Evolutionary conservation across 371 early-diverging fungal genomes (phyloP), one percentile per base, ranked within the genome.

Genomic region (Mucor sp.): DNA sequence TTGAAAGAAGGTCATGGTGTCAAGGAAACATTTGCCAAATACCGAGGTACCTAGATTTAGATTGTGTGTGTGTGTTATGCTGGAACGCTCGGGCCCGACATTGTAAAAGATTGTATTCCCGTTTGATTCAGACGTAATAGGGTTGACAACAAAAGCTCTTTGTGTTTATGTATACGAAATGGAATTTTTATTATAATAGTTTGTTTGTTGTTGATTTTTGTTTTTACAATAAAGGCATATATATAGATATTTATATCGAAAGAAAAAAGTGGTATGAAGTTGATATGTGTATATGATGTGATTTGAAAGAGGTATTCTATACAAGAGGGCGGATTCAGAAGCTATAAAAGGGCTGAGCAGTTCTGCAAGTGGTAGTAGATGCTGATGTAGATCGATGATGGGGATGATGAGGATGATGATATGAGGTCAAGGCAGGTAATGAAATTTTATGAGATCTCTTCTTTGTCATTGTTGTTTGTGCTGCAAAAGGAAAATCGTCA

Each of bases 21-120:
- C 41, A 78, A 81, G 32, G 89, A 86, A 50, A 87, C 94, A 6
- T 91, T 93, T 81, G 83, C 80, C 50, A 87, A 88, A 67, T 88
- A 87, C 69, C 79, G 93, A 61, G 68, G 67, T 19, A 53, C 53
- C 53, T 33, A 57, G 35, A 25, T 28, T 57, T 33, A 32, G n/a
- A 19, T 21, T 14, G 33, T 6, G 33, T 33, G 33, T 30, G 30
- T 30, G 1, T 33, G n/a, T n/a, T n/a, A n/a, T 33, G 37, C 23
- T 32, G 32, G 23, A 6, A 25, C 62, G 61, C 60, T 61, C 30
- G 25, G 61, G 28, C 43, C 43, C 37, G 41, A 17, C 37, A 35
- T 35, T 2, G 23, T 3, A 41, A 17, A 5, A 41, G 17, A 35
- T 21, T 39, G 27, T 27, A 41, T 53, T 53, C 53, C 53, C 27